Evolutionary conservation across 768 basidiomycete genomes (phyloP), one percentile per base, ranked within the genome.

Genomic region (Boletus rubescentipes): DNA sequence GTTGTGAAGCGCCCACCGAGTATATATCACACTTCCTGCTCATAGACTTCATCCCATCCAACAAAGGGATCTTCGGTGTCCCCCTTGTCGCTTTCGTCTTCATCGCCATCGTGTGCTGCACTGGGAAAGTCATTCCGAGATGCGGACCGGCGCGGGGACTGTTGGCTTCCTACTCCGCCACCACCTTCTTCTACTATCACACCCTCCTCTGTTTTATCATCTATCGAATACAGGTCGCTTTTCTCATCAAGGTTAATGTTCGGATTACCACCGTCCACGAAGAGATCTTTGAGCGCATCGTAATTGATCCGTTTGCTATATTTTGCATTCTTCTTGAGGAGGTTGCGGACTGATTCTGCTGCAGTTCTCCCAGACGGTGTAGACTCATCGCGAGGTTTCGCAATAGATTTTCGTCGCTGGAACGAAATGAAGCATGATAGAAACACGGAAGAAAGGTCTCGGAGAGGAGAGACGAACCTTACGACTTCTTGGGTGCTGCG

Each of bases 261-360:
- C 16, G 60, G 54, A 40, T 55, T 41, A 29, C 46, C 49, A 42
- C 72, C 62, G 14, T 83, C 82, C 29, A 80, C 74, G 67, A 95
- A 91, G 11, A 96, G 78, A 51, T 83, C 82, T 60, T 89, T 87
- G 49, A 95, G 81, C 1, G 91, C 92, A 61, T 91, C 88, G 67
- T 96, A 97, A 68, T 97, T 97, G 73, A 96, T 95, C 47, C 92
- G 84, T 65, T 91, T 91, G 72, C 90, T 93, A 72, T 94, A 93
- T 65, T 85, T 89, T 21, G 85, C 80, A 58, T 89, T 93, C 73
- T 92, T 91, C 75, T 89, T 87, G 62, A 93, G 77, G 34, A 95
- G 78, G 54, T 70, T 72, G 26, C 63, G 69, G 36, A 70, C 69
- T 23, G 69, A 72, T 43, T 70, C 69, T 1, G 71, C 69, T 41